Evolutionary conservation across 1,284 basidiomycete species (phyloP).

Genomic region (Coniferiporia sulphurascens): DNA sequence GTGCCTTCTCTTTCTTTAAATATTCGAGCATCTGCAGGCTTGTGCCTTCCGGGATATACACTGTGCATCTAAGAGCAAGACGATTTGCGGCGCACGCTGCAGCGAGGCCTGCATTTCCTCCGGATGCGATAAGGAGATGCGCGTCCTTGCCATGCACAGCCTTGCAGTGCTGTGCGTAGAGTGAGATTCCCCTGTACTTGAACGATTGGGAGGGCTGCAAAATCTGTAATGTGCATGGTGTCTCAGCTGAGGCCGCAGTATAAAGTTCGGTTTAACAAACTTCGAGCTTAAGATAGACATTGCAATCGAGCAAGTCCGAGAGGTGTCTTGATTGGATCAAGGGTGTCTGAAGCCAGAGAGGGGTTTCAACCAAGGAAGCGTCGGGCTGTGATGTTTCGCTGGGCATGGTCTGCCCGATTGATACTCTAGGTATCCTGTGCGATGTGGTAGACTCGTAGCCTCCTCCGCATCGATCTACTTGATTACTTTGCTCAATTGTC

Average conservation of each 20-base stretch:
- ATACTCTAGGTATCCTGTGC: no score
- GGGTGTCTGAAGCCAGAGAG: slow-evolving; percentile 57
- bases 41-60: slow-evolving; percentile 56
- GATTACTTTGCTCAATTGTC: no score
- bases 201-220: slow-evolving; percentile 70
- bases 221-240: slow-evolving; percentile 37
- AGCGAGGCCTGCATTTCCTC: slow-evolving; percentile 71
- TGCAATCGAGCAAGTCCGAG: slow-evolving; percentile 45
- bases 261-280: slow-evolving; percentile 31
- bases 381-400: background rate
- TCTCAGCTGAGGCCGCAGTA: background rate
- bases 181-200: slow-evolving; percentile 68
- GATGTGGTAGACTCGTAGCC: no score
- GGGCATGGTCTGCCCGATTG: background rate
- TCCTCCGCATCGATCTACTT: no score
- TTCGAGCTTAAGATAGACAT: slow-evolving; percentile 65
- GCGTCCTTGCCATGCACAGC: slow-evolving; percentile 44
- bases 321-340: slow-evolving; percentile 52
- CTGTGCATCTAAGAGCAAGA: slow-evolving; percentile 54
- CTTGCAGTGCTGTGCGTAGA: slow-evolving; percentile 50
- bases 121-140: slow-evolving; percentile 65
- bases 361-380: no score
- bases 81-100: slow-evolving; percentile 55
- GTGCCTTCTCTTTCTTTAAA: slow-evolving; percentile 48
- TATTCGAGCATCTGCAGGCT: slow-evolving; percentile 42